These are phyloP conservation scores for Amphirosellinia nigrospora DNA, from an alignment of 495 filamentous ascomycete genomes.

Conservation along the genomic window DNA sequence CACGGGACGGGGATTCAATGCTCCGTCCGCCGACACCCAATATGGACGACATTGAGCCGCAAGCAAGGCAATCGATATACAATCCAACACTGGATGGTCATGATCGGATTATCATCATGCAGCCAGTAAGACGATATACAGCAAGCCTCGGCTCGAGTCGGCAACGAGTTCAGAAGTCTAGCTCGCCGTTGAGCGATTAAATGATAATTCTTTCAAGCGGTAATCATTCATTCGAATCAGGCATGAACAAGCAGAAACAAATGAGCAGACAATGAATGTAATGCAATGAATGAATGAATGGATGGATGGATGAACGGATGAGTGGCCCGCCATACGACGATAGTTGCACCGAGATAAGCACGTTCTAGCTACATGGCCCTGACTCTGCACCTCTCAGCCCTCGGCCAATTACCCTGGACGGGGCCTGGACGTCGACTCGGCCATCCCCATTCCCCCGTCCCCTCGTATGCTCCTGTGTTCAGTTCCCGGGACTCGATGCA, in stretches of 20 bases:
- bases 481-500: conserved; percentile 12
- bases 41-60: conserved; percentile 6
- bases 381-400: conserved; percentile 1
- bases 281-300: too few relatives aligned
- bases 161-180: too few relatives aligned
- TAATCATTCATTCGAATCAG: not conserved
- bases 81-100: not conserved
- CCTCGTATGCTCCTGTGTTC: not conserved
- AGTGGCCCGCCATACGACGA: not conserved
- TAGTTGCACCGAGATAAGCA: not conserved
- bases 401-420: not conserved
- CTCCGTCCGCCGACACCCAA: conserved; percentile 8
- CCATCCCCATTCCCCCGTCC: too few relatives aligned
- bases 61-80: not conserved
- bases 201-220: too few relatives aligned
- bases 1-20: conserved; percentile 7
- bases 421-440: conserved; percentile 2
- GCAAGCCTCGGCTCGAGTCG: too few relatives aligned
- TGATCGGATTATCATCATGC: not conserved
- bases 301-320: too few relatives aligned
- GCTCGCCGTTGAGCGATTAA: too few relatives aligned
- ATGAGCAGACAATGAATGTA: too few relatives aligned
- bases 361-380: not conserved
- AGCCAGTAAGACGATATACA: not conserved
- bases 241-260: not conserved